Percentiles rank a stretch among this genome's conserved stretches.
phyloP scores from a whole-genome alignment of 345 rosid species.

The Corchorus olitorius region DNA sequence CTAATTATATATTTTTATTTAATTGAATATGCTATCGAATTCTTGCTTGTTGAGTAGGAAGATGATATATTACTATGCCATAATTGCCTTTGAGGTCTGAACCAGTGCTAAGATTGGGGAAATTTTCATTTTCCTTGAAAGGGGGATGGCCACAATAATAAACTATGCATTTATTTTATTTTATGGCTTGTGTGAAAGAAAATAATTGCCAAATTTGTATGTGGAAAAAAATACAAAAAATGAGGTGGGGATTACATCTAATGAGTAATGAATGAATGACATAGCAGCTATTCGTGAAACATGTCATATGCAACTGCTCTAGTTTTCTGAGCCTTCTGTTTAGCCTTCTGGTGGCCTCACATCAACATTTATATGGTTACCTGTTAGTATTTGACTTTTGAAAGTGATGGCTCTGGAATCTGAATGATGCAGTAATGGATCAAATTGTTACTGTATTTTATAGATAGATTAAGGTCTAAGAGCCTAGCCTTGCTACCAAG shows the following conservation, averaged over 20 bases:
- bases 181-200: background rate
- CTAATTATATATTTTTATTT: background rate
- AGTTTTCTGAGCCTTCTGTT: background rate
- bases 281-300: background rate
- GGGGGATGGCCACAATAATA: background rate
- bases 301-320: conserved; percentile 5
- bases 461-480: background rate
- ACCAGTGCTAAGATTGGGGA: background rate
- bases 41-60: background rate
- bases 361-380: background rate
- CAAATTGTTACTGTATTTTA: background rate
- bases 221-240: background rate
- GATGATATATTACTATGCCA: background rate
- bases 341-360: too few species aligned
- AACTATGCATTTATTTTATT: background rate
- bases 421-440: background rate
- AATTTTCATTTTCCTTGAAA: background rate
- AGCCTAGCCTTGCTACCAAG: background rate
- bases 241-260: background rate
- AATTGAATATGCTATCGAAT: background rate
- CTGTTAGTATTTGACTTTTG: background rate
- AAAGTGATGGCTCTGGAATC: background rate
- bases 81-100: background rate
- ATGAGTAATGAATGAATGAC: background rate
- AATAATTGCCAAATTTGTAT: background rate